Percentiles rank a stretch among this genome's conserved stretches.
phyloP scores from a whole-genome alignment of 2,329 filamentous ascomycete genomes.

The Grosmannia clavigera region DNA sequence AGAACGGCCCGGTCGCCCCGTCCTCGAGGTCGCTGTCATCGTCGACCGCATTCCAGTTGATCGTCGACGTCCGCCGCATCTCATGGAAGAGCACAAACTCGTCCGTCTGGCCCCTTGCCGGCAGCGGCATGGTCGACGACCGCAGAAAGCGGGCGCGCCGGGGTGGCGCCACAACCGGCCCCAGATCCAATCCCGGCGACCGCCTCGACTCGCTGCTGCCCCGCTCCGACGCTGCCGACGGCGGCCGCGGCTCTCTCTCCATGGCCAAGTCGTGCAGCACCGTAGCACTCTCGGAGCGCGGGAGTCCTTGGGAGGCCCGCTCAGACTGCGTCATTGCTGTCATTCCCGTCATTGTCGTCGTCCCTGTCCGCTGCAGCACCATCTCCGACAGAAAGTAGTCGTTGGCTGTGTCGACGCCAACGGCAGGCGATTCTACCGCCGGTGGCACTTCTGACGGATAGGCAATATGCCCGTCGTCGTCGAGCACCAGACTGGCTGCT shows the following conservation, averaged over 20 bases:
- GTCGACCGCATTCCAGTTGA: background rate
- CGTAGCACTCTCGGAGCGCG: background rate
- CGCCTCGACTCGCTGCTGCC: too few relatives aligned
- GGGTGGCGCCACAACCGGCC: background rate
- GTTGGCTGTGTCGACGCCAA: background rate
- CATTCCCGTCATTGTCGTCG: too few relatives aligned
- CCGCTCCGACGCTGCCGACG: background rate
- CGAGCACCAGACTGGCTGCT: constrained; percentile 18
- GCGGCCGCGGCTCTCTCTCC: background rate
- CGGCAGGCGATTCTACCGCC: constrained; percentile 9
- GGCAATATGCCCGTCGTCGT: constrained; percentile 18
- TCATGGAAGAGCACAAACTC: background rate
- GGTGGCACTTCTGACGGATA: constrained; percentile 23
- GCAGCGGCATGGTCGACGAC: background rate
- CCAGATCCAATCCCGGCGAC: too few relatives aligned
- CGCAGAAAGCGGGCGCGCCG: background rate
- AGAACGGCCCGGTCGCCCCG: background rate
- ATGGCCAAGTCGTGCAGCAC: background rate
- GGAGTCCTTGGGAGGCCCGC: too few relatives aligned
- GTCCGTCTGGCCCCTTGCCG: too few relatives aligned
- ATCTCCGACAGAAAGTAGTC: too few relatives aligned
- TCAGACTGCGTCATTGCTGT: too few relatives aligned
- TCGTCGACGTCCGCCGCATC: background rate
- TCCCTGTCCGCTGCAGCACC: too few relatives aligned
- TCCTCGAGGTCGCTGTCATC: background rate